Evolutionary conservation across 176 grass and related monocot species (phyloP), one percentile per base, ranked within the genome.

Genomic region (Melocanna baccifera): DNA sequence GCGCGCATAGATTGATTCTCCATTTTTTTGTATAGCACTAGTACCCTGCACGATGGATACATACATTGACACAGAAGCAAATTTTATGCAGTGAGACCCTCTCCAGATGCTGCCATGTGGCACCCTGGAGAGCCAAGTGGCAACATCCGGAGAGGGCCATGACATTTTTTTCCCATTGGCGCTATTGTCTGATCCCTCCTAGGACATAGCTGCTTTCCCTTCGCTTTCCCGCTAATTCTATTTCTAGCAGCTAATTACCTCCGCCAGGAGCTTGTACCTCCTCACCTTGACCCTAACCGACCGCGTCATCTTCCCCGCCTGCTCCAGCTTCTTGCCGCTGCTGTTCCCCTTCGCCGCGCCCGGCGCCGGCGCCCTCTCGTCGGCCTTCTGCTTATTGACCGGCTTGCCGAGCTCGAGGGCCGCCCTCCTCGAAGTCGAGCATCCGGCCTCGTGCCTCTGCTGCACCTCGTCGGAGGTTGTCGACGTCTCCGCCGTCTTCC

Each of bases 201-300:
- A 36, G 39, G 1, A 40, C 7, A 7, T 40, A 40, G 39, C 42
- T 11, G 55, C 75, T 10, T 36, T 19, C 36, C 50, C 30, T 58
- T 71, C 72, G 6, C 22, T 46, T 56, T 5, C 19, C 28, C 4
- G n/a, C 6, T 81, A 7, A 73, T 80, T 51, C 32, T 81, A 7
- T 66, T 73, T 51, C 32, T 78, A 84, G 82, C 85, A 90, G 78
- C 93, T 94, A 67, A 86, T 91, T 47, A 99, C 87, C 70, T 99
- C 96, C n/a, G 94, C 81, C 22, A 99, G 94, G 43, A 99, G 91
- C 76, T 89, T 99, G 80, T 99, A 99, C 87, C 91, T 90, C 69
- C 62, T 86, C 32, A 87, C 93, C 83, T 73, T 92, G 30, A 87
- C 71, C 80, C 84, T 87, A 58, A 88, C 83, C 25, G 64, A 32